Evolutionary conservation across 2,329 filamentous ascomycete genomes (phyloP).

Genomic region (Dothistroma pini): DNA sequence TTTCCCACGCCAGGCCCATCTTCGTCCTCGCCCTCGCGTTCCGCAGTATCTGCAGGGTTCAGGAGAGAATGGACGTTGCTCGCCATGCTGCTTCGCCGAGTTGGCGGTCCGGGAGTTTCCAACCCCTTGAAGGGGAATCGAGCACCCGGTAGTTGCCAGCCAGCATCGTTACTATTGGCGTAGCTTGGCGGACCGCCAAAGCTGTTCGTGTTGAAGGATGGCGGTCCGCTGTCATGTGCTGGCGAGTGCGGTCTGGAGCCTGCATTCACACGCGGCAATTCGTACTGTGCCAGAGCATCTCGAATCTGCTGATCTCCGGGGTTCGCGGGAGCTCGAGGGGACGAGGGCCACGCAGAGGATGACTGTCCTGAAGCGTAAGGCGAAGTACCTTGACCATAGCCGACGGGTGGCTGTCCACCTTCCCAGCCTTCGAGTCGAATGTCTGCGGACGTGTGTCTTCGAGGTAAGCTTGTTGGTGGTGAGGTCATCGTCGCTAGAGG

Average conservation of each 20-base stretch:
- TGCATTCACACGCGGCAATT: constrained; percentile 52
- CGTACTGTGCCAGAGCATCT: constrained; percentile 62
- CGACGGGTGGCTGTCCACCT: constrained; percentile 62
- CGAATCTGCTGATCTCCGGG: constrained; percentile 60
- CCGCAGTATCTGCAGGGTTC: constrained; percentile 65
- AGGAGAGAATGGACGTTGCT: constrained; percentile 65
- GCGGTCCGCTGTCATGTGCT: constrained; percentile 38
- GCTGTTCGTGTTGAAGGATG: constrained; percentile 46
- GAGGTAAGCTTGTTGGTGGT: constrained; percentile 64
- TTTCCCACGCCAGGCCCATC: constrained; percentile 58
- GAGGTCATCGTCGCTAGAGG: constrained; percentile 56
- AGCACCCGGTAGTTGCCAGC: constrained; percentile 54
- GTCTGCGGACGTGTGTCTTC: constrained; percentile 91
- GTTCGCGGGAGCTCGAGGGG: constrained; percentile 49
- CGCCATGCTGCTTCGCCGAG: constrained; percentile 66
- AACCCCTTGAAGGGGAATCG: constrained; percentile 47
- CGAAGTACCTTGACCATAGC: constrained; percentile 49
- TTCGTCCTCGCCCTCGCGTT: constrained; percentile 62
- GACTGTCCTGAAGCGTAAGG: constrained; percentile 64
- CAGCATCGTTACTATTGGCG: constrained; percentile 51
- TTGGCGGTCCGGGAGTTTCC: constrained; percentile 58
- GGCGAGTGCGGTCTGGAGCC: constrained; percentile 39
- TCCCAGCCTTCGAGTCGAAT: constrained; percentile 71
- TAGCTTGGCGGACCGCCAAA: constrained; percentile 49
- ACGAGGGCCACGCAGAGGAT: constrained; percentile 63